These are phyloP conservation scores for Aegilops sharonensis DNA, from an alignment of 176 grass and related monocot genomes.

Conservation along the genomic window DNA sequence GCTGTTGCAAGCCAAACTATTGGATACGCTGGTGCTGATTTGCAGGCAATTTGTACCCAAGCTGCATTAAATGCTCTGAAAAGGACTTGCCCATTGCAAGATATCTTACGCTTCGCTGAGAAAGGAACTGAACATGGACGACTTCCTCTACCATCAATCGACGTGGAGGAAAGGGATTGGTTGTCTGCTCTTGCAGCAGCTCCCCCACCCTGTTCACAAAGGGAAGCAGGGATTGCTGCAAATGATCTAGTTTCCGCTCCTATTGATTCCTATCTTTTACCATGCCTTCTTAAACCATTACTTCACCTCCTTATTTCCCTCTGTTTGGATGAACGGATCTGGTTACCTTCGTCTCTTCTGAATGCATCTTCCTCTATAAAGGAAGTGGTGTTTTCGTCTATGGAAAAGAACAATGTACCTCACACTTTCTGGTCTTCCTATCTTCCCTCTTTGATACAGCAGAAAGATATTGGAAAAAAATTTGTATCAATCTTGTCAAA, in stretches of 20 bases:
- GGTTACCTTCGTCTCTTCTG: conserved; percentile 71
- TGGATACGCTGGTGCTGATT: conserved; percentile 93
- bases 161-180: conserved; percentile 90
- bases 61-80: conserved; percentile 96
- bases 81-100: conserved; percentile 67
- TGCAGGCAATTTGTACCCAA: conserved; percentile 95
- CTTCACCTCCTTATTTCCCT: conserved; percentile 67
- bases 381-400: conserved; percentile 54
- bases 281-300: conserved; percentile 78
- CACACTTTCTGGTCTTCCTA: conserved; percentile 54
- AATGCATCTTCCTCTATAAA: conserved; percentile 75
- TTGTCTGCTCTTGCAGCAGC: conserved; percentile 79
- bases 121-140: conserved; percentile 52
- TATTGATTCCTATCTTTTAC: conserved; percentile 67
- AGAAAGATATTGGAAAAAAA: conserved; percentile 55
- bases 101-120: conserved; percentile 73
- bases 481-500: conserved; percentile 64
- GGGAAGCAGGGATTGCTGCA: conserved; percentile 81
- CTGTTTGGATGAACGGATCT: conserved; percentile 79
- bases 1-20: conserved; percentile 83
- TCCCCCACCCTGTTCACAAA: conserved; percentile 88
- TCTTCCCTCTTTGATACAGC: conserved; percentile 66
- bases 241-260: conserved; percentile 74
- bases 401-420: conserved; percentile 59
- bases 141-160: conserved; percentile 71